These are phyloP conservation scores for Diaporthe helianthi DNA, from an alignment of 2,329 filamentous ascomycete species.

Conservation along the genomic window DNA sequence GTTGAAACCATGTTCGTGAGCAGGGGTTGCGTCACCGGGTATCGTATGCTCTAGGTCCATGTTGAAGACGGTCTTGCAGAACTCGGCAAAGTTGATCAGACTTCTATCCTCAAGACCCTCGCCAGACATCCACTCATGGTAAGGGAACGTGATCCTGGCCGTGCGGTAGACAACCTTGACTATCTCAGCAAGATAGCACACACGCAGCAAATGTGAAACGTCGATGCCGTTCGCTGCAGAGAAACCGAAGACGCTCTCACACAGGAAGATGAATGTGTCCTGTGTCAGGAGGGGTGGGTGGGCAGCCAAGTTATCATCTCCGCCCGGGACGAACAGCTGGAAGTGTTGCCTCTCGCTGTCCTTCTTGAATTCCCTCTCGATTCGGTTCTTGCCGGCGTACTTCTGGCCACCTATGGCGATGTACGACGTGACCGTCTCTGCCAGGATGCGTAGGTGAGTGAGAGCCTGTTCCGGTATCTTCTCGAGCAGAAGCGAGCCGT, in stretches of 20 bases:
- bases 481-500: slow-evolving; percentile 78
- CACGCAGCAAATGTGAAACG: slow-evolving; percentile 77
- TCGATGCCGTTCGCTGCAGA: slow-evolving; percentile 73
- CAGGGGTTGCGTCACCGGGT: slow-evolving; percentile 44
- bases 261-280: slow-evolving; percentile 82
- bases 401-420: slow-evolving; percentile 77
- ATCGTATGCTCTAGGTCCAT: slow-evolving; percentile 51
- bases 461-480: slow-evolving; percentile 84
- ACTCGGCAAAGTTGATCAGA: slow-evolving; percentile 62
- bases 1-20: slow-evolving; percentile 53
- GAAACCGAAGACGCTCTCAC: slow-evolving; percentile 77
- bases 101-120: slow-evolving; percentile 46
- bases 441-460: slow-evolving; percentile 85
- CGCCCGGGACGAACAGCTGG: slow-evolving; percentile 71
- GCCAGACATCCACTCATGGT: slow-evolving; percentile 45
- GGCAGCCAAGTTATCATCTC: background rate
- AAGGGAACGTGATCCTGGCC: slow-evolving; percentile 57
- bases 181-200: slow-evolving; percentile 92
- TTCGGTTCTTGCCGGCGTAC: slow-evolving; percentile 63
- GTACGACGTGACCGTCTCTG: slow-evolving; percentile 88
- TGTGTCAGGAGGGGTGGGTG: slow-evolving; percentile 64
- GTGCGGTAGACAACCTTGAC: slow-evolving; percentile 77
- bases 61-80: slow-evolving; percentile 58
- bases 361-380: slow-evolving; percentile 70
- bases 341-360: slow-evolving; percentile 76